These are phyloP conservation scores for Conidiobolus incongruus DNA, from an alignment of 371 early-diverging fungal species.

Conservation along the genomic window DNA sequence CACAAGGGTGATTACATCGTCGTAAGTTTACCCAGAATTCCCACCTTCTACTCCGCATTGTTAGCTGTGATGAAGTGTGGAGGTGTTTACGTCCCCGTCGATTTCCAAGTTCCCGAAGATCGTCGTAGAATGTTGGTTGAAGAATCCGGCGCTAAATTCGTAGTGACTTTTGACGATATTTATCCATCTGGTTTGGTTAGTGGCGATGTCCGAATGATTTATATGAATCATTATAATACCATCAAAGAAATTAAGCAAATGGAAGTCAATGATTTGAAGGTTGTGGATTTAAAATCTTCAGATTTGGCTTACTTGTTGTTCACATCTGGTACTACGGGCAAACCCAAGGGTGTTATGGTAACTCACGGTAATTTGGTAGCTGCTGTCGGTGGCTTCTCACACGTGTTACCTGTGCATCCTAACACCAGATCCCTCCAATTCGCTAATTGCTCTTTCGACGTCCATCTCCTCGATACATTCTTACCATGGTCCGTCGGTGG, in stretches of 20 bases:
- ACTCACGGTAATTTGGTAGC: constrained; percentile 8
- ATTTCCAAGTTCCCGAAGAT: neutral
- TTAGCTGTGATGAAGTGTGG: neutral
- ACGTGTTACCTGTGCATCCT: neutral
- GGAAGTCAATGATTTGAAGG: too few relatives aligned
- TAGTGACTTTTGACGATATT: too few relatives aligned
- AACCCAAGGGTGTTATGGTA: constrained; percentile 19
- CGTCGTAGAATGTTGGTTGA: too few relatives aligned
- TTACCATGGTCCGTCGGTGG: neutral
- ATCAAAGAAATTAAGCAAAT: too few relatives aligned
- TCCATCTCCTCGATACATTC: neutral
- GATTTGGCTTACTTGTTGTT: constrained; percentile 11
- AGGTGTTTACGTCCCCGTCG: neutral
- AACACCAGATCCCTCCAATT: neutral
- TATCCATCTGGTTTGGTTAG: too few relatives aligned
- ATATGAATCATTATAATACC: too few relatives aligned
- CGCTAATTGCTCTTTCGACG: neutral
- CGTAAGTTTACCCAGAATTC: too few relatives aligned
- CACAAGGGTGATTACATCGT: neutral
- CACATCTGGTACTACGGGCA: constrained; percentile 24
- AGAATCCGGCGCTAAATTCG: too few relatives aligned
- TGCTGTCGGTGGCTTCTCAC: neutral
- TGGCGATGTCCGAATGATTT: too few relatives aligned
- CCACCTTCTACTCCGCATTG: neutral
- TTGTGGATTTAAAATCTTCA: too few relatives aligned